phyloP scores from a whole-genome alignment of 2,329 filamentous ascomycete genomes.

The Phyllosticta citrichinensis region DNA sequence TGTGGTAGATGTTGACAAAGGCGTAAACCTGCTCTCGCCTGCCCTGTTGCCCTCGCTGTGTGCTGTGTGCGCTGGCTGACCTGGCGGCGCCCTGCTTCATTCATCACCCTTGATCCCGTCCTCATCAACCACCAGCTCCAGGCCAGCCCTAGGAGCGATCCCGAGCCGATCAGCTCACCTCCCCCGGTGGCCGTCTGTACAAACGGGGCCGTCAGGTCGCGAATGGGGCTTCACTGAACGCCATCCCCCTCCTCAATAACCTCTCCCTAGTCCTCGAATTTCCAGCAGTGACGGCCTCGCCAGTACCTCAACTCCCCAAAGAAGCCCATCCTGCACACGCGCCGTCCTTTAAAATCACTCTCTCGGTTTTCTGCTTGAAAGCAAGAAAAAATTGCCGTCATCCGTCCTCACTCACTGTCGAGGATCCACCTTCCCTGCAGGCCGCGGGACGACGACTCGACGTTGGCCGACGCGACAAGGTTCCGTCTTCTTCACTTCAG shows the following conservation, averaged over 20 bases:
- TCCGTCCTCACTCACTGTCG: background rate
- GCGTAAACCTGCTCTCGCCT: background rate
- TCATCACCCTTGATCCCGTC: conserved; percentile 9
- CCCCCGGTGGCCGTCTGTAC: background rate
- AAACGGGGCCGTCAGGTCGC: background rate
- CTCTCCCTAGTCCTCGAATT: conserved; percentile 5
- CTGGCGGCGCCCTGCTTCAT: background rate
- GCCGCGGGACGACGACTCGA: conserved; percentile 7
- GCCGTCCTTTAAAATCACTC: background rate
- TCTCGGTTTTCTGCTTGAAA: background rate
- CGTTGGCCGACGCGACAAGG: conserved; percentile 10
- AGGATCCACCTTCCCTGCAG: background rate
- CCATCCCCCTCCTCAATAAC: conserved; percentile 4
- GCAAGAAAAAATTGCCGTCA: background rate
- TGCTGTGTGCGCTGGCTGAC: background rate
- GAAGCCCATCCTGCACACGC: background rate
- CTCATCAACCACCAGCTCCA: conserved; percentile 14
- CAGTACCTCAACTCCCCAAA: conserved; percentile 1
- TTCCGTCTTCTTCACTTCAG: conserved; percentile 9
- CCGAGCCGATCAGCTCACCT: conserved; percentile 14
- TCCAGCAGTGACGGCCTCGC: conserved; percentile 5
- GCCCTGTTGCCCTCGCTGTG: background rate
- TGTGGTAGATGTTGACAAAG: background rate
- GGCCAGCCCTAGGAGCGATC: conserved; percentile 20
- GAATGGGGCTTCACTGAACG: conserved; percentile 5